Conservation (phyloP, 2,329 filamentous ascomycete genomes). For the Macrophomina phaseolina region DNA sequence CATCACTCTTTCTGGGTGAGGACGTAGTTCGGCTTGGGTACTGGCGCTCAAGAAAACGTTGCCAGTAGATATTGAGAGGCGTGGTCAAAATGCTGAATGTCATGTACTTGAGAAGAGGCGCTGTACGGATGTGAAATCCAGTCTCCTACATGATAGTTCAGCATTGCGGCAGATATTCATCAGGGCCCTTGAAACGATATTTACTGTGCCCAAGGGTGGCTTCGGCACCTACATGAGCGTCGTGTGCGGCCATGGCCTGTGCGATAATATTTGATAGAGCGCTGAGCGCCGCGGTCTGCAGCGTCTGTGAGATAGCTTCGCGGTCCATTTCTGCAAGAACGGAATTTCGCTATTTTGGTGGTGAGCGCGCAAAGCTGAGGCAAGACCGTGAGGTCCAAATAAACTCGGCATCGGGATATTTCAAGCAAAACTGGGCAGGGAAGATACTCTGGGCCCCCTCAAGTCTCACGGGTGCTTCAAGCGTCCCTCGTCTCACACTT, state of each 20-base stretch:
- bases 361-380: too few relatives aligned
- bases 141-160: background rate
- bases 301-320: background rate
- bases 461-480: too few relatives aligned
- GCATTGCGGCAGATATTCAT: background rate
- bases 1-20: background rate
- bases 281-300: background rate
- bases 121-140: background rate
- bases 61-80: background rate
- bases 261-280: background rate
- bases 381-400: too few relatives aligned
- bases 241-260: background rate
- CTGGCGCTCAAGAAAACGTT: background rate
- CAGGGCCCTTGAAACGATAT: background rate
- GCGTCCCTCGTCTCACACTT: too few relatives aligned
- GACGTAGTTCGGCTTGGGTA: background rate
- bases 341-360: background rate
- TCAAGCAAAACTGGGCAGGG: too few relatives aligned
- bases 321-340: background rate
- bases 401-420: too few relatives aligned
- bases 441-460: too few relatives aligned
- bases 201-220: background rate
- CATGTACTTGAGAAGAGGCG: background rate
- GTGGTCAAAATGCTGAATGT: background rate
- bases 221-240: background rate